phyloP scores from a whole-genome alignment of 768 basidiomycete genomes.

The Rhodosporidiobolus odoratus region DNA sequence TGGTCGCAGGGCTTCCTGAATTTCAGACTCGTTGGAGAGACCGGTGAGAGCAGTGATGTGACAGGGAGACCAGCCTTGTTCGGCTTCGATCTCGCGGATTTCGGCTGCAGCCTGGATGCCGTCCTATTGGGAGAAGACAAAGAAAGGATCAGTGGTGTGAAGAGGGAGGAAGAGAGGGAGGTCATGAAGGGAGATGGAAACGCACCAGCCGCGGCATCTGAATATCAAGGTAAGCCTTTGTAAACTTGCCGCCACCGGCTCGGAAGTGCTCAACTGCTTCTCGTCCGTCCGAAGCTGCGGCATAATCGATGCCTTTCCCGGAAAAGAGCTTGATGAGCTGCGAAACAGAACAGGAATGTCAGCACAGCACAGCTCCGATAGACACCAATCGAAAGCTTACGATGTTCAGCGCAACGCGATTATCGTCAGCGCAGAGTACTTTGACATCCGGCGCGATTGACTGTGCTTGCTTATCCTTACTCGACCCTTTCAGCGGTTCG shows the following conservation, averaged over 20 bases:
- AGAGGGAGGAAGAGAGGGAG: background rate
- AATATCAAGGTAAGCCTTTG: conserved; percentile 8
- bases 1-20: conserved; percentile 8
- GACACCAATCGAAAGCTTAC: background rate
- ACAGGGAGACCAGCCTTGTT: background rate
- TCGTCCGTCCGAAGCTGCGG: conserved; percentile 25
- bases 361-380: background rate
- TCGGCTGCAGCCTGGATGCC: conserved; percentile 14
- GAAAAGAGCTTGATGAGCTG: conserved; percentile 25
- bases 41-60: conserved; percentile 30
- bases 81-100: conserved; percentile 19
- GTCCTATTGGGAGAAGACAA: background rate
- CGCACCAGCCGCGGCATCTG: conserved; percentile 25
- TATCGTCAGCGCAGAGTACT: conserved; percentile 33
- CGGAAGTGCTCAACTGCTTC: conserved; percentile 20
- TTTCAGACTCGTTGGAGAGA: conserved; percentile 19
- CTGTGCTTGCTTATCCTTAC: background rate
- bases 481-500: background rate
- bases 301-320: conserved; percentile 23
- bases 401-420: conserved; percentile 24
- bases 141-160: background rate
- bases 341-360: no score
- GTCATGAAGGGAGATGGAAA: background rate
- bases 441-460: background rate
- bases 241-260: background rate